Percentiles rank a stretch among this genome's conserved stretches.
Evolutionary conservation across 2,329 filamentous ascomycete species (phyloP).

Genomic region (Colletotrichum sp.): DNA sequence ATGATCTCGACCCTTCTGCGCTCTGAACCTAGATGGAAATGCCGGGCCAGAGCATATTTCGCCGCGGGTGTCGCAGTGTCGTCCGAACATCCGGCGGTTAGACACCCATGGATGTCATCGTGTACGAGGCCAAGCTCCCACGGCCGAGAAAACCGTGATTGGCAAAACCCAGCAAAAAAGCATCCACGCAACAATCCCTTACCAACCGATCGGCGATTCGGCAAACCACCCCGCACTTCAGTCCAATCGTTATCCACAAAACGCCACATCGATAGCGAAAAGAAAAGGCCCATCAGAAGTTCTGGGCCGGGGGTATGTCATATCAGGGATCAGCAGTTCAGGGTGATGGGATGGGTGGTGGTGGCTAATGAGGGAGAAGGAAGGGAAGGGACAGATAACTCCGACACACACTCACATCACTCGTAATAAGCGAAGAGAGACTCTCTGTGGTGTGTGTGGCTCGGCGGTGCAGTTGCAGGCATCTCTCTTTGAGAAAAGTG

Average conservation of each 20-base stretch:
- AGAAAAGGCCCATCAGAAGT: not conserved
- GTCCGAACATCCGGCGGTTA: not conserved
- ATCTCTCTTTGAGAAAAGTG: not conserved
- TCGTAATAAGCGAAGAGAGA: not conserved
- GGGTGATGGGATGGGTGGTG: not conserved
- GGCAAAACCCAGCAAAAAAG: not conserved
- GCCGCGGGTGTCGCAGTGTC: not conserved
- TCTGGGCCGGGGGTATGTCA: not conserved
- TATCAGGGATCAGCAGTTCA: not conserved
- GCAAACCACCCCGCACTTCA: not conserved
- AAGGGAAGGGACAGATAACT: not conserved
- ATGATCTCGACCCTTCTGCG: not conserved
- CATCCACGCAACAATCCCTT: not conserved
- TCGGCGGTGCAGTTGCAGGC: not conserved
- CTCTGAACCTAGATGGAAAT: not conserved
- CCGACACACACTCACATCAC: not conserved
- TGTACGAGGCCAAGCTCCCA: not conserved
- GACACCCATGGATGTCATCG: not conserved
- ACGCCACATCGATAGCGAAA: not conserved
- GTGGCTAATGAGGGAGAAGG: not conserved
- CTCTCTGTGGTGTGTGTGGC: not conserved
- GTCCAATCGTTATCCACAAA: not conserved
- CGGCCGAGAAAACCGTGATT: not conserved
- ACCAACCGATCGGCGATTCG: not conserved
- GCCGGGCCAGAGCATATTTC: not conserved